phyloP scores from a whole-genome alignment of 1,139 yeast genomes.

The Suhomyces bribrorum region DNA sequence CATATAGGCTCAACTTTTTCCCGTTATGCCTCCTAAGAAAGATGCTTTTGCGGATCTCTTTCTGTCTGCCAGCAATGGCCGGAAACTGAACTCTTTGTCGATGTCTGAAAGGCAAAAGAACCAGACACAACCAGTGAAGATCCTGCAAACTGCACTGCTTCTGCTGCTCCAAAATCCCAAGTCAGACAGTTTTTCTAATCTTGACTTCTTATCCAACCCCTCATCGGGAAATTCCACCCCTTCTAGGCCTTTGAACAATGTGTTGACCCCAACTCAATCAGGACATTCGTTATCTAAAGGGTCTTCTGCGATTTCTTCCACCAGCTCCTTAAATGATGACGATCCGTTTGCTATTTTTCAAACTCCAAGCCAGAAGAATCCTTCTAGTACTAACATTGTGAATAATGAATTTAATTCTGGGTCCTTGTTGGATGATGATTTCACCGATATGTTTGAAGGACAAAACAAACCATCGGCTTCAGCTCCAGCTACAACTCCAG shows the following conservation, averaged over 20 bases:
- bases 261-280: constrained; percentile 3
- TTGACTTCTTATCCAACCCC: constrained; percentile 18
- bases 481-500: background rate
- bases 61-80: constrained; percentile 31
- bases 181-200: constrained; percentile 21
- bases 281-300: constrained; percentile 11
- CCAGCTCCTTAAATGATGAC: constrained; percentile 9
- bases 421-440: constrained; percentile 44
- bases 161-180: constrained; percentile 10
- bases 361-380: constrained; percentile 1
- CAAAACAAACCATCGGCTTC: background rate
- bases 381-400: background rate
- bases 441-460: constrained; percentile 36
- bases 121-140: constrained; percentile 10
- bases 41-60: constrained; percentile 53
- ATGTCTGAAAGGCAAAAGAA: constrained; percentile 25
- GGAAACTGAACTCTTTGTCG: constrained; percentile 17
- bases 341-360: constrained; percentile 24
- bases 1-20: background rate
- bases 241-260: background rate
- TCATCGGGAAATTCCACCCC: constrained; percentile 9
- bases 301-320: constrained; percentile 8
- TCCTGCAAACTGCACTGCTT: constrained; percentile 5
- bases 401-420: background rate
- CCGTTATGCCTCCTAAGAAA: constrained; percentile 37